Evolutionary conservation across 805 yeast genomes (phyloP).

Genomic region (Starmerella floris): DNA sequence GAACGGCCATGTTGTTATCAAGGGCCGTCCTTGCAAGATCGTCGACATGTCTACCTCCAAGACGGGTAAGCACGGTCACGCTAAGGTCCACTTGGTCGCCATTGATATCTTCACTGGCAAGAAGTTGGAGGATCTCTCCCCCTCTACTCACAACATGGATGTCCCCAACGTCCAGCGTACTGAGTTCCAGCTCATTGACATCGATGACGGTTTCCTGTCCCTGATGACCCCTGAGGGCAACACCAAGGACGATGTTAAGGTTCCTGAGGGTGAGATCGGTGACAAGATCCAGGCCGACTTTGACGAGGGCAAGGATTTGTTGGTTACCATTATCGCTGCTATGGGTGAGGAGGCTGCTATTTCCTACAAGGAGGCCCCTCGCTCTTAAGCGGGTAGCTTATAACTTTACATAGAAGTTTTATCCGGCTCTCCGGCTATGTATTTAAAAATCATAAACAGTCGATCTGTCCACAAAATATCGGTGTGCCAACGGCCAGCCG

Average conservation of each 20-base stretch:
- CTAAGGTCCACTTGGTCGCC: constrained; percentile 99
- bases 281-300: constrained; percentile 81
- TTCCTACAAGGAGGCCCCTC: constrained; percentile 95
- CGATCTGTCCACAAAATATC: not conserved
- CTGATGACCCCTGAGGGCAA: constrained; percentile 96
- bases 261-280: constrained; percentile 97
- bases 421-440: not conserved
- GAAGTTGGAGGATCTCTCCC: constrained; percentile 99
- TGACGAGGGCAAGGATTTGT: constrained; percentile 95
- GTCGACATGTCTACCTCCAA: constrained; percentile 99
- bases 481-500: not conserved
- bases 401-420: not conserved
- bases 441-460: not conserved
- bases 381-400: not conserved
- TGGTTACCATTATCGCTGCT: constrained; percentile 92
- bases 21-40: constrained; percentile 99
- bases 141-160: constrained; percentile 99
- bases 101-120: constrained; percentile 97
- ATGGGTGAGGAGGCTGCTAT: constrained; percentile 99
- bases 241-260: constrained; percentile 97
- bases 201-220: constrained; percentile 94
- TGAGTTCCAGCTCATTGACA: constrained; percentile 91
- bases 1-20: constrained; percentile 98
- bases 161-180: constrained; percentile 94
- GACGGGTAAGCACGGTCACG: constrained; percentile 99